A percentile compares a stretch with the other conserved stretches of the same genome.
These are phyloP conservation scores for Colletotrichum brevisporum DNA, from an alignment of 2,329 filamentous ascomycete species.

Conservation along the genomic window DNA sequence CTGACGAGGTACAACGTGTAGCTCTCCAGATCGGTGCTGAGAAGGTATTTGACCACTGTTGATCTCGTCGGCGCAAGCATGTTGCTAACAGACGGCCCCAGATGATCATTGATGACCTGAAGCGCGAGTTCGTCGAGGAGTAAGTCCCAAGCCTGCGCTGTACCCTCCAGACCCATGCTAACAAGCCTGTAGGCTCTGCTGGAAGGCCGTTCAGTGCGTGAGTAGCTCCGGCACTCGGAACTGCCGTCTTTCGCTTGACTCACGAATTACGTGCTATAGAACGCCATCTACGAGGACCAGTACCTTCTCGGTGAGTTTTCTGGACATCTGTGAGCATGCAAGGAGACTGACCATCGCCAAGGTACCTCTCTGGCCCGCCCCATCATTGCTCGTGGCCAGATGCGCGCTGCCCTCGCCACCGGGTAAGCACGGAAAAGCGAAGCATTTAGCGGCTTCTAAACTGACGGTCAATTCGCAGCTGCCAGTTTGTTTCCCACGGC, in stretches of 20 bases:
- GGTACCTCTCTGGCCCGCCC: conserved; percentile 75
- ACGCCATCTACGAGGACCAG: conserved; percentile 69
- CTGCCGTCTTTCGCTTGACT: too few relatives aligned
- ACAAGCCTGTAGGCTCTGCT: conserved; percentile 68
- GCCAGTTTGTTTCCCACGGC: conserved; percentile 60
- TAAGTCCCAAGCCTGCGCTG: neutral
- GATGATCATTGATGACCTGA: conserved; percentile 73
- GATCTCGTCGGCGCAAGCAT: neutral
- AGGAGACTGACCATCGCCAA: neutral
- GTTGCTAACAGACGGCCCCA: neutral
- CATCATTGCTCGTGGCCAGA: conserved; percentile 75
- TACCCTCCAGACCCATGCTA: neutral
- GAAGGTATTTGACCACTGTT: conserved; percentile 21
- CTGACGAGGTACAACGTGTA: conserved; percentile 6
- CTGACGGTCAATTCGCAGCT: conserved; percentile 44
- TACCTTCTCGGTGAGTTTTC: conserved; percentile 57
- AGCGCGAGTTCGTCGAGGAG: conserved; percentile 77
- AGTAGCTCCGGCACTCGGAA: too few relatives aligned
- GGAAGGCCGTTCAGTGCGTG: conserved; percentile 77
- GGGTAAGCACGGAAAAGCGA: neutral
- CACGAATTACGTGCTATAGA: neutral
- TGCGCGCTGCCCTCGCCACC: conserved; percentile 50
- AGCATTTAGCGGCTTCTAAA: conserved; percentile 1
- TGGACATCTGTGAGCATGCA: neutral
- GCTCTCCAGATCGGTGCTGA: conserved; percentile 40